A percentile compares a stretch with the other conserved stretches of the same genome.
These are phyloP conservation scores for Aspergillus puulaauensis DNA, from an alignment of 2,329 filamentous ascomycete species.

Conservation along the genomic window DNA sequence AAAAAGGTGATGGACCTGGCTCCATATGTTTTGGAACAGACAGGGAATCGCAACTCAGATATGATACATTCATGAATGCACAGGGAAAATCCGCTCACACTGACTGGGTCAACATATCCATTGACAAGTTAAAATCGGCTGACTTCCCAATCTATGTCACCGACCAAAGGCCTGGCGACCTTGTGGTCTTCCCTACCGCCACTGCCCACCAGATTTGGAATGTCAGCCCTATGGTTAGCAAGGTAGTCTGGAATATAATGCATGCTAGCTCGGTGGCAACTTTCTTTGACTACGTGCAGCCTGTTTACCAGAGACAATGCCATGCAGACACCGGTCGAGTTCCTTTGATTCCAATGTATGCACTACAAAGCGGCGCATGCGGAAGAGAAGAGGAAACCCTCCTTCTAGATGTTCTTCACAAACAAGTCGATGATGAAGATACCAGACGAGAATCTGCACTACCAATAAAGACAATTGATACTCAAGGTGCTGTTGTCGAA, in stretches of 20 bases:
- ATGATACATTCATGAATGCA: slow-evolving; percentile 34
- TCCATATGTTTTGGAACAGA: slow-evolving; percentile 37
- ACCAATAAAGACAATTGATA: slow-evolving; percentile 27
- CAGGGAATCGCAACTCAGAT: slow-evolving; percentile 32
- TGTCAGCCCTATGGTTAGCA: slow-evolving; percentile 32
- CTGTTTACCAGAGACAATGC: slow-evolving; percentile 34
- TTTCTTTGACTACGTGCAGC: slow-evolving; percentile 36
- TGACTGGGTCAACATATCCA: slow-evolving; percentile 34
- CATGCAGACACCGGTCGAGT: slow-evolving; percentile 31
- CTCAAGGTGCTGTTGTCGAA: slow-evolving; percentile 33
- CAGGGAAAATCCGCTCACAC: slow-evolving; percentile 35
- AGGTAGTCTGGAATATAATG: slow-evolving; percentile 39
- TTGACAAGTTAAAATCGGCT: slow-evolving; percentile 29
- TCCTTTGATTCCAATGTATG: slow-evolving; percentile 30
- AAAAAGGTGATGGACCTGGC: slow-evolving; percentile 21
- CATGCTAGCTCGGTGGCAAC: slow-evolving; percentile 34
- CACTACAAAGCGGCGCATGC: slow-evolving; percentile 15
- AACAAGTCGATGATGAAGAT: slow-evolving; percentile 33
- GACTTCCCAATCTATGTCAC: slow-evolving; percentile 38
- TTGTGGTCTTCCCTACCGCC: slow-evolving; percentile 37
- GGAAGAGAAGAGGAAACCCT: slow-evolving; percentile 23
- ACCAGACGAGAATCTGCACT: slow-evolving; percentile 23
- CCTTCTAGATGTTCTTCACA: slow-evolving; percentile 29
- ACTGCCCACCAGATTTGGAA: slow-evolving; percentile 41
- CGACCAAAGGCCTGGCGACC: slow-evolving; percentile 33